Base-by-base conservation (phyloP, 2,329 filamentous ascomycete species). In the Colletotrichum abscissum region DNA sequence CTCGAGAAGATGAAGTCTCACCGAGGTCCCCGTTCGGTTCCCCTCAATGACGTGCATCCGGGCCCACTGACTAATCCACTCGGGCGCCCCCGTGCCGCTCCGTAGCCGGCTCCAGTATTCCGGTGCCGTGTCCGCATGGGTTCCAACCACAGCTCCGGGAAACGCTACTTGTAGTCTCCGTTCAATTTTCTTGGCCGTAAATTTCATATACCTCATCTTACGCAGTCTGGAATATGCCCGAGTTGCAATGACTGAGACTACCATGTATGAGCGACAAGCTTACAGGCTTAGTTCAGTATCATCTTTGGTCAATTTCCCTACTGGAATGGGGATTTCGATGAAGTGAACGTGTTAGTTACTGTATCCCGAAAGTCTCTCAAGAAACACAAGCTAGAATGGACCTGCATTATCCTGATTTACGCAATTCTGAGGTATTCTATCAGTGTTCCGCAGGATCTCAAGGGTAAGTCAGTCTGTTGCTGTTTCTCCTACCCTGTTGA, bases 31-130 rank as follows among this genome's bases (percentile, higher is more conserved):
- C 35, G 46, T 26, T 35, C 30, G 42, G 52, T 69, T 71, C 67
- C 71, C 60, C 71, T 71, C 67, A 71, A 58, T 73, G 71, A 73
- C 71, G 71, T 73, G 46, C 59, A 38, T 26, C 63, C 62, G 9
- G 55, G 28, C 66, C 60, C 60, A 73, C 67, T 73, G 46, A 73
- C 71, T 73, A 73, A 73, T 73, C 67, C 62, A 73, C 35, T 57
- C 65, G 38, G 30, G 56, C 52, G n/a, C 49, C 54, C 54, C 66
- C 66, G 60, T 59, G 62, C 46, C 62, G 26, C 55, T 46, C 54
- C 49, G 71, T 58, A 49, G 49, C 35, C 46, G 57, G 26, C 42
- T 28, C 67, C 67, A 38, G 60, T 63, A 65, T 64, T 70, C 46
- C 56, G 56, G 60, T 57, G 54, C 71, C 71, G 70, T 60, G 49